These are phyloP conservation scores for Acrocalymma vagum DNA, from an alignment of 2,329 filamentous ascomycete species.

Conservation along the genomic window DNA sequence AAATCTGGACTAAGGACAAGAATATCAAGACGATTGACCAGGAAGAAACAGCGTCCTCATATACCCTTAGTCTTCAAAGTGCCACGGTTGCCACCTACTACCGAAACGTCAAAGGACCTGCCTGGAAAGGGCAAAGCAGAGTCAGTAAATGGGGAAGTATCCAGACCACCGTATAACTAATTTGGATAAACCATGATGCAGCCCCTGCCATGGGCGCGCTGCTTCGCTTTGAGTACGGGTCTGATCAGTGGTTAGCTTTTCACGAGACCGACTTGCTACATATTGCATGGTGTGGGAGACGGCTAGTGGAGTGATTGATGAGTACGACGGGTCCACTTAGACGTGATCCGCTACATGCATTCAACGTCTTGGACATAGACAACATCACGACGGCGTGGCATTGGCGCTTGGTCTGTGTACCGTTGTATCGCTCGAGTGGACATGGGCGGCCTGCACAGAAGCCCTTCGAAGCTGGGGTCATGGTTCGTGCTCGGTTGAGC, in stretches of 20 bases:
- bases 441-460: constrained; percentile 19
- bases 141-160: constrained; percentile 9
- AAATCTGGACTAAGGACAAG: too few species aligned
- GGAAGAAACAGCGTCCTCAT: constrained; percentile 23
- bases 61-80: constrained; percentile 22
- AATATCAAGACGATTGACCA: constrained; percentile 10
- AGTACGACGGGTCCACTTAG: too few species aligned
- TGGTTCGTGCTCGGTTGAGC: too few species aligned
- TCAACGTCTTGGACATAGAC: too few species aligned
- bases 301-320: constrained; percentile 18
- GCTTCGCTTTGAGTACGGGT: too few species aligned
- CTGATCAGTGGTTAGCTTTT: constrained; percentile 13
- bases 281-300: constrained; percentile 22
- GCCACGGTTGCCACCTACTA: constrained; percentile 26
- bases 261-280: constrained; percentile 21
- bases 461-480: constrained; percentile 20
- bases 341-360: too few species aligned
- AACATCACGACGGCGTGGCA: too few species aligned
- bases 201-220: constrained; percentile 28
- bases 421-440: constrained; percentile 12
- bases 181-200: constrained; percentile 34
- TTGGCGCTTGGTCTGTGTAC: constrained; percentile 16
- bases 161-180: constrained; percentile 29
- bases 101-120: constrained; percentile 9
- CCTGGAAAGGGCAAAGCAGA: constrained; percentile 9